Evolutionary conservation across 345 rosid species (phyloP).

Genomic region (Trapa incisa): DNA sequence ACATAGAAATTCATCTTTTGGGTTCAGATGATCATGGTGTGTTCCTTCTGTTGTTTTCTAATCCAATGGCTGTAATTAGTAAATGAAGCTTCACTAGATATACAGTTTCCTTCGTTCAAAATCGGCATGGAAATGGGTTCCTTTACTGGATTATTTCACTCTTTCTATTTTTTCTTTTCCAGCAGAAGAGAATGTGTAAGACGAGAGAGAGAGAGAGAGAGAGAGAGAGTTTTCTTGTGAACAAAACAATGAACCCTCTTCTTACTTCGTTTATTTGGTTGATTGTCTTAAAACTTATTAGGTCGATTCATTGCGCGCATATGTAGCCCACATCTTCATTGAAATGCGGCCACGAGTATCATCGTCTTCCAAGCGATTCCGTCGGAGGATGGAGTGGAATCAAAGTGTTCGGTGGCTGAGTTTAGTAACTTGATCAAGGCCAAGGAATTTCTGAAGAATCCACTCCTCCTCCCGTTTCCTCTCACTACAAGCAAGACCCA

Average conservation of each 20-base stretch:
- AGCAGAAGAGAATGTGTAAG: not conserved
- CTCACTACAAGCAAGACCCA: constrained; percentile 8
- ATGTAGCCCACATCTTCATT: too few relatives aligned
- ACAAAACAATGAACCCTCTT: not conserved
- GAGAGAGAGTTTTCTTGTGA: not conserved
- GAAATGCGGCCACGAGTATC: too few relatives aligned
- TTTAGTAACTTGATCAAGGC: not conserved
- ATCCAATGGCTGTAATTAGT: not conserved
- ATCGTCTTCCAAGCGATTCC: not conserved
- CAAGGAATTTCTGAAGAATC: constrained; percentile 23
- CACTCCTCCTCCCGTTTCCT: constrained; percentile 15
- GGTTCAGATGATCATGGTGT: not conserved
- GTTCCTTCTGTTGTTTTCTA: not conserved
- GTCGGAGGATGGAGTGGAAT: constrained; percentile 14
- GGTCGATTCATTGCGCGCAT: too few relatives aligned
- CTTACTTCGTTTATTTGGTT: not conserved
- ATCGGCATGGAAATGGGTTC: too few relatives aligned
- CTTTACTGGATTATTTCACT: not conserved
- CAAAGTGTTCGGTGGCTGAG: constrained; percentile 4
- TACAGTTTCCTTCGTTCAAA: not conserved
- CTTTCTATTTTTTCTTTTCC: not conserved
- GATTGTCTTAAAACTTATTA: not conserved
- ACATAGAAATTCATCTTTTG: not conserved
- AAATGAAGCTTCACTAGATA: too few relatives aligned
- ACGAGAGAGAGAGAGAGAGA: not conserved